These are phyloP conservation scores for Globisporangium orthogonon DNA, from an alignment of 352 stramenopile species.

Conservation along the genomic window DNA sequence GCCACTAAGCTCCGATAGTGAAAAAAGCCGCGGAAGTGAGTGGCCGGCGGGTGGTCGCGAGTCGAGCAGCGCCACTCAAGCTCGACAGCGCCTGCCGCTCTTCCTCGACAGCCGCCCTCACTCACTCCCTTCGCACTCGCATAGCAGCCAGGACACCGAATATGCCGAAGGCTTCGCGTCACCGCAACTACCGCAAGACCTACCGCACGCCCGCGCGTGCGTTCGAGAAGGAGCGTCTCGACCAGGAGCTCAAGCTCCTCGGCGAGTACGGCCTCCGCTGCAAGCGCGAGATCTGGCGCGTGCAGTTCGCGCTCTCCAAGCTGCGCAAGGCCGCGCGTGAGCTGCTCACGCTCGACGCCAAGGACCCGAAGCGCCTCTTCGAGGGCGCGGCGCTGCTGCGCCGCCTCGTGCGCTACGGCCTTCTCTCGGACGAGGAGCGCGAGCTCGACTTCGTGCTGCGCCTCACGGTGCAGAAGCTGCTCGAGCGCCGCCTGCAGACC, in stretches of 20 bases:
- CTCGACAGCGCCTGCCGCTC: background rate
- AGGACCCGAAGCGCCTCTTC: conserved; percentile 99
- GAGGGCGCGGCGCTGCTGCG: conserved; percentile 96
- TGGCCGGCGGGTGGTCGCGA: too few species aligned
- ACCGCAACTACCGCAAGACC: conserved; percentile 95
- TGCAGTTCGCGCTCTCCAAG: conserved; percentile 99
- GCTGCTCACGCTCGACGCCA: conserved; percentile 96
- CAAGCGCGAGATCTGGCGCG: conserved; percentile 99
- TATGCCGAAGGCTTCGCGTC: conserved; percentile 86
- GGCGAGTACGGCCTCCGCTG: conserved; percentile 99
- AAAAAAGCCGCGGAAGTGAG: too few species aligned
- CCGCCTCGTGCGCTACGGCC: conserved; percentile 95
- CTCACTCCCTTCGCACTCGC: conserved; percentile 65
- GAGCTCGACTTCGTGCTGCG: conserved; percentile 98
- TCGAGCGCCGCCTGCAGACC: conserved; percentile 98
- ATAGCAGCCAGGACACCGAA: conserved; percentile 55
- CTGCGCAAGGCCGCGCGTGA: conserved; percentile 97
- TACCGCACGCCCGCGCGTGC: conserved; percentile 98
- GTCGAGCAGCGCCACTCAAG: too few species aligned
- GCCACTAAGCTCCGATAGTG: too few species aligned
- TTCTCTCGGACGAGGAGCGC: conserved; percentile 96
- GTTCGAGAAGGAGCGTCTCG: conserved; percentile 99
- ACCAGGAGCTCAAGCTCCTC: conserved; percentile 98
- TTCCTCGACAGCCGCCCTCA: conserved; percentile 1
- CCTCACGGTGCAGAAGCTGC: conserved; percentile 98